Evolutionary conservation across 352 stramenopile species (phyloP).

Genomic region (Lagenidium sp.): DNA sequence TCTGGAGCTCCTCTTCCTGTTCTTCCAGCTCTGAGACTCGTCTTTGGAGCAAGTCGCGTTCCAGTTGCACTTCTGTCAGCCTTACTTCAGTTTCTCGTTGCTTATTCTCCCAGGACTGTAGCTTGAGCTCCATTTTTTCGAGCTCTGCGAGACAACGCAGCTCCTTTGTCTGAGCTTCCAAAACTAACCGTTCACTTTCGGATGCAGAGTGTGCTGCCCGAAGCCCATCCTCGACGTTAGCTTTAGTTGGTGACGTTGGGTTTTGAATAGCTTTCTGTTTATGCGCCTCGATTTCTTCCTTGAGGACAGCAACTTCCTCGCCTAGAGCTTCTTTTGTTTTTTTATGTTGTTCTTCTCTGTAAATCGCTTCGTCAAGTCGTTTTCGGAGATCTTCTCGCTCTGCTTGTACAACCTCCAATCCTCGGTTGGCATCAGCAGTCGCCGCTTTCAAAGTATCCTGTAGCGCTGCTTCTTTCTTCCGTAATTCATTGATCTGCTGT

Average conservation of each 20-base stretch:
- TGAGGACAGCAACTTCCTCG: conserved; percentile 19
- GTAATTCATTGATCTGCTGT: conserved; percentile 26
- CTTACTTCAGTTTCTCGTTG: conserved; percentile 22
- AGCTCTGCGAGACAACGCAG: conserved; percentile 55
- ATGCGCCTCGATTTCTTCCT: conserved; percentile 30
- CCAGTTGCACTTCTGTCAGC: conserved; percentile 21
- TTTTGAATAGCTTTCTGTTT: conserved; percentile 21
- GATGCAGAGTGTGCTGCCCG: conserved; percentile 9
- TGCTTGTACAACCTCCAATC: conserved; percentile 19
- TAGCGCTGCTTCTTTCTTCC: conserved; percentile 34
- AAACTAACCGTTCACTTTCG: conserved; percentile 36
- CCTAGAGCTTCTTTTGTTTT: conserved; percentile 20
- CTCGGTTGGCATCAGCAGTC: conserved; percentile 17
- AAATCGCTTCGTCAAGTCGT: conserved; percentile 36
- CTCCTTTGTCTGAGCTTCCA: conserved; percentile 71
- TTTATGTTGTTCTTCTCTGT: conserved; percentile 28
- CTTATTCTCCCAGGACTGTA: conserved; percentile 35
- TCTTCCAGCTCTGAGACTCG: conserved; percentile 55
- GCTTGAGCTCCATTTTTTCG: conserved; percentile 59
- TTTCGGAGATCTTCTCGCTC: conserved; percentile 35
- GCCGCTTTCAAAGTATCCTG: conserved; percentile 35
- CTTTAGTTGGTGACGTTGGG: conserved; percentile 8
- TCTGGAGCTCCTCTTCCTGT: conserved; percentile 63
- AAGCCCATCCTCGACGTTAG: conserved; percentile 2
- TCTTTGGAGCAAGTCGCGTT: conserved; percentile 24